Evolutionary conservation across 2,329 filamentous ascomycete species (phyloP).

Genomic region (Verticillium longisporum): DNA sequence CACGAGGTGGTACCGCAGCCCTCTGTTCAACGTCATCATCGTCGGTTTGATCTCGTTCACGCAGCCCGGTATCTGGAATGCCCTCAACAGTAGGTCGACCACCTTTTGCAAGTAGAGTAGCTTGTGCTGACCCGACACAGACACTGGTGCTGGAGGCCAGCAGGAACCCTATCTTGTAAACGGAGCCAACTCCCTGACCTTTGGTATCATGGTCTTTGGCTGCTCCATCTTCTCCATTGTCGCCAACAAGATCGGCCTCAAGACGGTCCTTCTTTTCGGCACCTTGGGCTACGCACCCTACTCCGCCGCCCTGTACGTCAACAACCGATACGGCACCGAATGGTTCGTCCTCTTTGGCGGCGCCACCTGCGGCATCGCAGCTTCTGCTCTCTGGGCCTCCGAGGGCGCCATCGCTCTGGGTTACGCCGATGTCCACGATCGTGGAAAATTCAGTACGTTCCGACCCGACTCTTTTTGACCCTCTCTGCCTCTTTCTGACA

Average conservation of each 20-base stretch:
- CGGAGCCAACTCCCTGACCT: slow-evolving; percentile 62
- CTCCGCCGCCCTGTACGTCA: slow-evolving; percentile 33
- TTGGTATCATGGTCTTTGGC: slow-evolving; percentile 43
- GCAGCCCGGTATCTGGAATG: slow-evolving; percentile 40
- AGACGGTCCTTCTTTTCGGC: slow-evolving; percentile 31
- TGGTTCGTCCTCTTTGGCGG: slow-evolving; percentile 37
- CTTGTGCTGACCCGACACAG: slow-evolving; percentile 3
- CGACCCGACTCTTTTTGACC: background rate
- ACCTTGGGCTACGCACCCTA: slow-evolving; percentile 36
- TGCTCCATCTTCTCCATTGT: slow-evolving; percentile 31
- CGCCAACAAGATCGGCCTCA: slow-evolving; percentile 27
- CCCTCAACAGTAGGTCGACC: slow-evolving; percentile 27
- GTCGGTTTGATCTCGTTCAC: slow-evolving; percentile 36
- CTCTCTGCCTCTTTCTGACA: background rate
- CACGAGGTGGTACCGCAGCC: slow-evolving; percentile 32
- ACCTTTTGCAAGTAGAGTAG: background rate
- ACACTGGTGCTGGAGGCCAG: slow-evolving; percentile 56
- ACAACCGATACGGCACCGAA: slow-evolving; percentile 33
- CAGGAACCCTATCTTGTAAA: slow-evolving; percentile 62
- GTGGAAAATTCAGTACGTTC: slow-evolving; percentile 29
- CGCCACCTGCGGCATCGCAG: slow-evolving; percentile 30
- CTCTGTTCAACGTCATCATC: slow-evolving; percentile 37
- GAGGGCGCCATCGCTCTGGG: slow-evolving; percentile 22
- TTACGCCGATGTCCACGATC: slow-evolving; percentile 30
- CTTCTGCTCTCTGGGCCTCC: slow-evolving; percentile 27